A percentile compares a stretch with the other conserved stretches of the same genome.
phyloP scores from a whole-genome alignment of 192 early-diverging fungal species.

The Backusella luteola region DNA sequence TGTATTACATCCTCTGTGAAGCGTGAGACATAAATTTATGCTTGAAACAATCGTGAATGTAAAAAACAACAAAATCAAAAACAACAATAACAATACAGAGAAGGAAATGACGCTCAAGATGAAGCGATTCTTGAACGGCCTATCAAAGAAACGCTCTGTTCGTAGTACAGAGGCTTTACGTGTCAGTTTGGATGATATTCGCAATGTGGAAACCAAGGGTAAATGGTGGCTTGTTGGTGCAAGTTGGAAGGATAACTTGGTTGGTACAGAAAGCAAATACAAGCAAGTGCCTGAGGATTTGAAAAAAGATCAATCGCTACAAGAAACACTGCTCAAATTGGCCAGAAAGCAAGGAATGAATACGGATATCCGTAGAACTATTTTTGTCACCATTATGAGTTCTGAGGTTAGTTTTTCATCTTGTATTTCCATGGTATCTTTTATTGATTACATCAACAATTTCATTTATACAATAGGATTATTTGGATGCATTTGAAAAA shows the following conservation, averaged over 20 bases:
- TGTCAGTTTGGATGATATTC: slow-evolving; percentile 84
- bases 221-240: slow-evolving; percentile 99
- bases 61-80: slow-evolving; percentile 89
- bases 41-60: slow-evolving; percentile 90
- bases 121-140: slow-evolving; percentile 75
- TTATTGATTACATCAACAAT: not conserved
- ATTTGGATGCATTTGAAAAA: slow-evolving; percentile 88
- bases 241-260: slow-evolving; percentile 83
- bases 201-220: slow-evolving; percentile 76
- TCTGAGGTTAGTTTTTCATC: slow-evolving; percentile 60
- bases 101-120: slow-evolving; percentile 66
- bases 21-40: slow-evolving; percentile 86
- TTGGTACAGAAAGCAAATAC: slow-evolving; percentile 46
- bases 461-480: slow-evolving; percentile 58
- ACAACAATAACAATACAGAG: slow-evolving; percentile 47
- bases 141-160: slow-evolving; percentile 56
- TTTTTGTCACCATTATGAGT: slow-evolving; percentile 92
- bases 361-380: slow-evolving; percentile 88
- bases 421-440: not conserved
- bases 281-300: slow-evolving; percentile 38
- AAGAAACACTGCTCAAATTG: slow-evolving; percentile 69
- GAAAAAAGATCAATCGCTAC: slow-evolving; percentile 39
- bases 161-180: slow-evolving; percentile 74
- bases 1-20: not conserved
- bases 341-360: slow-evolving; percentile 93